phyloP scores from a whole-genome alignment of 768 basidiomycete genomes.

The Dentipellis fragilis region DNA sequence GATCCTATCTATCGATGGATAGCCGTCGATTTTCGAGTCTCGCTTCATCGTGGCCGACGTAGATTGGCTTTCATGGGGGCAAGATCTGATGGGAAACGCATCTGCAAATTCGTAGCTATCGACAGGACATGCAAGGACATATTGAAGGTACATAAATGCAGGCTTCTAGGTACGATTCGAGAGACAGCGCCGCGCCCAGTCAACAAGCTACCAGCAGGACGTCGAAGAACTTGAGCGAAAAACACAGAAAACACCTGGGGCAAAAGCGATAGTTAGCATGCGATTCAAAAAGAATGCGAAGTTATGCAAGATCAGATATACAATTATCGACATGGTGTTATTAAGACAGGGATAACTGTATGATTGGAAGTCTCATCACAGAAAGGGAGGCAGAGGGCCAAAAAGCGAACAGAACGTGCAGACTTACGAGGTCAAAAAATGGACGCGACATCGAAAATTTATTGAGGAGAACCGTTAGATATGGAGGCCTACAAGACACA shows the following conservation, averaged over 20 bases:
- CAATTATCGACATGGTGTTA: neutral
- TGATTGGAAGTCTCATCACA: neutral
- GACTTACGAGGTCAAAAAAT: neutral
- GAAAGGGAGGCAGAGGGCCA: neutral
- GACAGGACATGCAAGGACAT: neutral
- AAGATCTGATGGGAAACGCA: no score
- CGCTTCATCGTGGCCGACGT: neutral
- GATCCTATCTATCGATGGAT: neutral
- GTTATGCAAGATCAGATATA: neutral
- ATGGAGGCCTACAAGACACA: no score
- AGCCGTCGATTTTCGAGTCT: neutral
- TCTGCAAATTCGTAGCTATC: neutral
- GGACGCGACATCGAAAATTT: neutral
- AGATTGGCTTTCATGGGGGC: no score
- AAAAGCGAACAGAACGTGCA: neutral
- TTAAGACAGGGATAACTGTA: slow-evolving; percentile 1
- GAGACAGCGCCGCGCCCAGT: neutral
- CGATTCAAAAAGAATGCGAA: no score
- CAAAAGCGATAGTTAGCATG: no score
- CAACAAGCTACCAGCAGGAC: neutral
- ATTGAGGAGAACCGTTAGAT: neutral
- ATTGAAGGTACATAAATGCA: neutral
- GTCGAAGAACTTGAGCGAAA: neutral
- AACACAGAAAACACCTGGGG: no score
- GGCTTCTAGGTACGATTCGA: neutral